Evolutionary conservation across 2,329 filamentous ascomycete species (phyloP).

Genomic region (Chrysoporthe puriensis): DNA sequence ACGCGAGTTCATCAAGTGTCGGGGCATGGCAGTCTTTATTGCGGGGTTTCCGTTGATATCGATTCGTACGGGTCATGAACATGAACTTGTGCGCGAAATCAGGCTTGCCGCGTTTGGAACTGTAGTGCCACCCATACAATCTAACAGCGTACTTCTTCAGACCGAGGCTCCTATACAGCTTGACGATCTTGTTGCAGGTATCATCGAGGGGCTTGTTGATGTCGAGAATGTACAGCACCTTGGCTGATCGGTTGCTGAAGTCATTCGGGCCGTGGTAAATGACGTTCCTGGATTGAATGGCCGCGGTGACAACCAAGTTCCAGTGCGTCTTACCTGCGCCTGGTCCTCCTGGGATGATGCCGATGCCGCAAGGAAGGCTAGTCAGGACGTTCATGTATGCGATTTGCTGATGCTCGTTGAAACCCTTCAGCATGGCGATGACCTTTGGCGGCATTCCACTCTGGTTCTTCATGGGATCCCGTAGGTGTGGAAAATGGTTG

Average conservation of each 20-base stretch:
- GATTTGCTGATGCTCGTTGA: slow-evolving; percentile 44
- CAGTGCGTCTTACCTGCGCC: slow-evolving; percentile 53
- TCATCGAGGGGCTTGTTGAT: slow-evolving; percentile 53
- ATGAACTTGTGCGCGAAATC: slow-evolving; percentile 45
- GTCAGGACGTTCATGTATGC: slow-evolving; percentile 43
- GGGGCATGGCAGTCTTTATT: slow-evolving; percentile 38
- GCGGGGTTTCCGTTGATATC: slow-evolving; percentile 18
- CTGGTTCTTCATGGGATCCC: slow-evolving; percentile 21
- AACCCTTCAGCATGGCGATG: slow-evolving; percentile 34
- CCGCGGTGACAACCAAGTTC: slow-evolving; percentile 46
- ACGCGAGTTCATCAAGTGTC: slow-evolving; percentile 48
- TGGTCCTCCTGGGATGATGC: slow-evolving; percentile 51
- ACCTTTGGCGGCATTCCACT: slow-evolving; percentile 28
- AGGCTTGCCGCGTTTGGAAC: slow-evolving; percentile 36
- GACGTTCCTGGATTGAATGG: slow-evolving; percentile 24
- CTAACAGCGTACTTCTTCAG: slow-evolving; percentile 42
- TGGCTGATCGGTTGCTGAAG: slow-evolving; percentile 36
- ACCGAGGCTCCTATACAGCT: slow-evolving; percentile 41
- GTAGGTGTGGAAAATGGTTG: slow-evolving; percentile 32
- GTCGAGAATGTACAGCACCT: slow-evolving; percentile 50
- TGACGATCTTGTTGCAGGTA: slow-evolving; percentile 46
- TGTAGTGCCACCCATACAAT: slow-evolving; percentile 47
- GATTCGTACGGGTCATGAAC: slow-evolving; percentile 30
- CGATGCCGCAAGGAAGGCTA: slow-evolving; percentile 46
- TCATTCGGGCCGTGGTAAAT: slow-evolving; percentile 38